phyloP scores from a whole-genome alignment of 2,329 filamentous ascomycete genomes.

The Fusarium haematococcum region DNA sequence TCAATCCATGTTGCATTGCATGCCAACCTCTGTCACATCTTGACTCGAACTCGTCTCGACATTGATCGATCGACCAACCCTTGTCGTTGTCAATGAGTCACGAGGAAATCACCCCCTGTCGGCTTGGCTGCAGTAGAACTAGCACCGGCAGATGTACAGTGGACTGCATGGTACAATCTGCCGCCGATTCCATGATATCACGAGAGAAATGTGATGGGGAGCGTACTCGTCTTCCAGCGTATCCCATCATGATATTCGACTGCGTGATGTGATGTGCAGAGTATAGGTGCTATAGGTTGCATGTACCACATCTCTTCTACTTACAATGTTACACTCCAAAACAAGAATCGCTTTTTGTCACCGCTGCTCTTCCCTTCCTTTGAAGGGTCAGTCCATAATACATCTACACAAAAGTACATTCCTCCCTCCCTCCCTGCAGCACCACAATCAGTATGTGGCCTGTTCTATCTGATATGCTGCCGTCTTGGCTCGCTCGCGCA shows the following conservation, averaged over 20 bases:
- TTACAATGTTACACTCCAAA: slow-evolving; percentile 11
- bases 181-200: slow-evolving; percentile 33
- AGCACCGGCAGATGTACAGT: slow-evolving; percentile 29
- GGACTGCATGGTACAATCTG: slow-evolving; percentile 13
- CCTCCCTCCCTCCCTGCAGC: not conserved
- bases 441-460: slow-evolving; percentile 40
- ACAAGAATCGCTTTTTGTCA: slow-evolving; percentile 7
- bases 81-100: slow-evolving; percentile 17
- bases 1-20: slow-evolving; percentile 33
- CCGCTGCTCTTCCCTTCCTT: not conserved
- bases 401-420: not conserved
- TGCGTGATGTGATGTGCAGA: not conserved
- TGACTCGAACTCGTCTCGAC: not conserved
- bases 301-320: slow-evolving; percentile 5
- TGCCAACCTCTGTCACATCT: slow-evolving; percentile 22
- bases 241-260: slow-evolving; percentile 8
- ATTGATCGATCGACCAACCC: slow-evolving; percentile 13
- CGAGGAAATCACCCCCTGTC: slow-evolving; percentile 16
- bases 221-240: not conserved
- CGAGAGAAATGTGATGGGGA: not conserved
- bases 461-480: slow-evolving; percentile 78
- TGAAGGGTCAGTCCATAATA: not conserved
- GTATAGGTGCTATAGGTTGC: slow-evolving; percentile 1
- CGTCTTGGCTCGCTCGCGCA: slow-evolving; percentile 85
- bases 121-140: not conserved